These are phyloP conservation scores for Metarhizium anisopliae DNA, from an alignment of 2,329 filamentous ascomycete species.

Conservation along the genomic window DNA sequence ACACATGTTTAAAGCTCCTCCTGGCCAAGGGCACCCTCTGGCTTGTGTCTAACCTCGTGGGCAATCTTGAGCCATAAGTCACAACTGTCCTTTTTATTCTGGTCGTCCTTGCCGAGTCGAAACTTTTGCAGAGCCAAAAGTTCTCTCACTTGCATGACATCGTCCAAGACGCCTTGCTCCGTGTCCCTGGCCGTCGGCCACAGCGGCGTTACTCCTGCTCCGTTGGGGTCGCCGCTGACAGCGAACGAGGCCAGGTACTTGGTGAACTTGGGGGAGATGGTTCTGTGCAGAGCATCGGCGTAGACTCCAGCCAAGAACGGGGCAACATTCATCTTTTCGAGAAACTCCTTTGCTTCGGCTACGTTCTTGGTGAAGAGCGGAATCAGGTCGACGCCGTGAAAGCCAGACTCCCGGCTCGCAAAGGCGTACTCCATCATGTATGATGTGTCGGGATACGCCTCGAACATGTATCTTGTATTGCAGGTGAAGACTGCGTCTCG, in stretches of 20 bases:
- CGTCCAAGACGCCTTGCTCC: neutral
- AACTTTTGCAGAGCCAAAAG: neutral
- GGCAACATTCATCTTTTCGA: neutral
- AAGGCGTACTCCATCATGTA: constrained; percentile 9
- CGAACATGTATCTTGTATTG: constrained; percentile 7
- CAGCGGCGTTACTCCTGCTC: neutral
- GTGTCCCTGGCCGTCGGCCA: neutral
- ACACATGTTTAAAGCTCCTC: too few relatives aligned
- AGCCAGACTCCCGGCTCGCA: neutral
- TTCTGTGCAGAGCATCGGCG: neutral
- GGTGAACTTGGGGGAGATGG: neutral
- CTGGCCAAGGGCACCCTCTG: neutral
- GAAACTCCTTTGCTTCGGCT: neutral
- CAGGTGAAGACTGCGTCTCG: constrained; percentile 8
- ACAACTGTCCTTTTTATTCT: neutral
- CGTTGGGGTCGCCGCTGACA: neutral
- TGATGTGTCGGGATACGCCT: neutral
- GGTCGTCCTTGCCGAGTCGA: neutral
- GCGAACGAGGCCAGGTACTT: neutral
- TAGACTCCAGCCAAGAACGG: neutral
- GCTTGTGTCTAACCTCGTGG: neutral
- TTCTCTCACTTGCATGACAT: neutral
- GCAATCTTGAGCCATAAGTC: neutral
- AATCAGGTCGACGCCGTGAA: neutral
- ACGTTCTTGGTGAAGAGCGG: neutral